Evolutionary conservation across 306 rosid genomes (phyloP).

Genomic region (Cucurbita pepo): DNA sequence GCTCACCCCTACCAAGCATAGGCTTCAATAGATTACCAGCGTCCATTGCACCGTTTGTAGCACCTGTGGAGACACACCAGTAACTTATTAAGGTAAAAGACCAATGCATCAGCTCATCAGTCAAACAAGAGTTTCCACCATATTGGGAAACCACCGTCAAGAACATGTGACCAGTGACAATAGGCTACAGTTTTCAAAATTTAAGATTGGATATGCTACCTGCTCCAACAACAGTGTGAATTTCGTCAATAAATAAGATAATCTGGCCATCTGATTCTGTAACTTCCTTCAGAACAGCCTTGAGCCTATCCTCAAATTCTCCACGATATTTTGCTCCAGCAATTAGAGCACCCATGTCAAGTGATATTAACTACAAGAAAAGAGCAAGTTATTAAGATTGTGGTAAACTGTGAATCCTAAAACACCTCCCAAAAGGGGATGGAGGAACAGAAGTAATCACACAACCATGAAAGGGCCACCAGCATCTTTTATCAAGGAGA

Average conservation of each 20-base stretch:
- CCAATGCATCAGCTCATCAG: neutral
- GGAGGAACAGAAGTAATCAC: neutral
- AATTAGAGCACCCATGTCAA: conserved; percentile 96
- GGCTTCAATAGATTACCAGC: conserved; percentile 99
- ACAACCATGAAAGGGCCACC: neutral
- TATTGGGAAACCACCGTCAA: neutral
- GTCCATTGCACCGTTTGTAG: conserved; percentile 96
- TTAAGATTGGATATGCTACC: conserved; percentile 23
- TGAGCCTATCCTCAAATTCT: conserved; percentile 96
- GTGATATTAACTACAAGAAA: conserved; percentile 73
- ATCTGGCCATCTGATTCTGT: conserved; percentile 97
- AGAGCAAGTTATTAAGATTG: neutral
- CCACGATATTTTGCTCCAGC: conserved; percentile 99
- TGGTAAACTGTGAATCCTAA: neutral
- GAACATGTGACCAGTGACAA: neutral
- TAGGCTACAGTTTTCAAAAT: neutral
- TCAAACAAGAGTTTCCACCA: neutral
- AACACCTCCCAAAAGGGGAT: neutral
- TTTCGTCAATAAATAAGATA: conserved; percentile 87
- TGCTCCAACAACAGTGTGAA: conserved; percentile 98
- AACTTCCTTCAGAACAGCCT: conserved; percentile 96
- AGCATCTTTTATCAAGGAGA: neutral
- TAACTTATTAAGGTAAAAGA: conserved; percentile 1
- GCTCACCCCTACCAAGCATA: conserved; percentile 98
- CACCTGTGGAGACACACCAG: conserved; percentile 42